phyloP scores from a whole-genome alignment of 371 early-diverging fungal genomes.

The Mortierella sp. region DNA sequence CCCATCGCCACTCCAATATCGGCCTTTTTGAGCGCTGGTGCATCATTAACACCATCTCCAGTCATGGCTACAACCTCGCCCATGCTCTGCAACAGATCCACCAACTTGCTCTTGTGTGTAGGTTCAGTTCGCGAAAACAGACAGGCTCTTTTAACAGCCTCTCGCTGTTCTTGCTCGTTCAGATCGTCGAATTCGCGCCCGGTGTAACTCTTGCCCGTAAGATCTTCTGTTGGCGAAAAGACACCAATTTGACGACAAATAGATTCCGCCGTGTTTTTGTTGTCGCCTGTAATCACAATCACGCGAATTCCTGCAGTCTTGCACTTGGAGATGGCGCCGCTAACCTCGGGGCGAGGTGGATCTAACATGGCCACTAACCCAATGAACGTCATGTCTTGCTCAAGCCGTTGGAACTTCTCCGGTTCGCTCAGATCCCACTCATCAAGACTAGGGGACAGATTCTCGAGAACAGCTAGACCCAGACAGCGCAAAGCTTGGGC shows the following conservation, averaged over 20 bases:
- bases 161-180: conserved; percentile 85
- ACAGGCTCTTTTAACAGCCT: conserved; percentile 66
- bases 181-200: conserved; percentile 88
- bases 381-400: conserved; percentile 83
- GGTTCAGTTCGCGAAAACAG: conserved; percentile 92
- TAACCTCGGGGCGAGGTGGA: conserved; percentile 87
- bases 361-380: conserved; percentile 96
- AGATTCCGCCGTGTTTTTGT: conserved; percentile 92
- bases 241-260: conserved; percentile 95
- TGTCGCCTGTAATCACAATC: conserved; percentile 97
- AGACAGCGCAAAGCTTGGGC: conserved; percentile 69
- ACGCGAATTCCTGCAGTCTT: conserved; percentile 94
- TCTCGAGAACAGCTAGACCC: conserved; percentile 66
- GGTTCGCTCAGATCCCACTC: conserved; percentile 51
- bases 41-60: conserved; percentile 95
- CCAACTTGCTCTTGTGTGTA: conserved; percentile 97
- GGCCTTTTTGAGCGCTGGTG: conserved; percentile 89
- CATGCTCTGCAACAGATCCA: conserved; percentile 90
- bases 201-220: conserved; percentile 69
- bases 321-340: conserved; percentile 86
- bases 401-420: conserved; percentile 61
- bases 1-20: conserved; percentile 97
- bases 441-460: not conserved
- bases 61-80: conserved; percentile 80
- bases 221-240: conserved; percentile 63